Percentiles rank a stretch among this genome's conserved stretches.
These are phyloP conservation scores for Alternaria angustiovoidea DNA, from an alignment of 2,329 filamentous ascomycete species.

Conservation along the genomic window DNA sequence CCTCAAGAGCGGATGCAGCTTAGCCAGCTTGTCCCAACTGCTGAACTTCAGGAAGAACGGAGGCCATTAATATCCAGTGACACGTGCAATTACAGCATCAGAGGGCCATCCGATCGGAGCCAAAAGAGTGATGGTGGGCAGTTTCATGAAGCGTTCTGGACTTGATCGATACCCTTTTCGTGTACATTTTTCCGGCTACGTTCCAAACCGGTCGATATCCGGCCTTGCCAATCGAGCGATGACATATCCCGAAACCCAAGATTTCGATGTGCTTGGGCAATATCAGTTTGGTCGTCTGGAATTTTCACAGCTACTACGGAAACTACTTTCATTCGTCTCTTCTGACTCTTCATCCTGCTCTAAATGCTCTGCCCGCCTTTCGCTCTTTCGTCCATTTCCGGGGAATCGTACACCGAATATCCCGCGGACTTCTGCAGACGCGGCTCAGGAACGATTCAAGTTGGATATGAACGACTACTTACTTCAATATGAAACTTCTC, in stretches of 20 bases:
- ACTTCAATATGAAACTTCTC: background rate
- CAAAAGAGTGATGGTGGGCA: conserved; percentile 5
- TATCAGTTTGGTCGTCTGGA: conserved; percentile 3
- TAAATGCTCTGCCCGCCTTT: background rate
- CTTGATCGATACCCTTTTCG: conserved; percentile 43
- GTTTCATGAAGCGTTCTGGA: conserved; percentile 26
- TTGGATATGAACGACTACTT: background rate
- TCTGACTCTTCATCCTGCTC: background rate
- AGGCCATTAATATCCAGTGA: conserved; percentile 47
- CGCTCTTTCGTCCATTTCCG: background rate
- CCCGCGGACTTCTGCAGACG: background rate
- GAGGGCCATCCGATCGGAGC: conserved; percentile 2
- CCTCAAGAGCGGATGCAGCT: conserved; percentile 86
- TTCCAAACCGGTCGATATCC: conserved; percentile 1
- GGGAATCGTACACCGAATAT: background rate
- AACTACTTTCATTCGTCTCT: background rate
- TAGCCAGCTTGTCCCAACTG: conserved; percentile 83
- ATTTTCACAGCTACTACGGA: background rate
- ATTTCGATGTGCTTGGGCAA: background rate
- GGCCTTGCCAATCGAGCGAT: background rate
- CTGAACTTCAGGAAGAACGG: conserved; percentile 83
- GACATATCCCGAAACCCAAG: conserved; percentile 1
- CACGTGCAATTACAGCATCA: background rate
- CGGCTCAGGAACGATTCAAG: background rate
- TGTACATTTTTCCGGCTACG: conserved; percentile 27